Conservation (phyloP, 148 eudicot genomes). For the Talinum fruticosum region DNA sequence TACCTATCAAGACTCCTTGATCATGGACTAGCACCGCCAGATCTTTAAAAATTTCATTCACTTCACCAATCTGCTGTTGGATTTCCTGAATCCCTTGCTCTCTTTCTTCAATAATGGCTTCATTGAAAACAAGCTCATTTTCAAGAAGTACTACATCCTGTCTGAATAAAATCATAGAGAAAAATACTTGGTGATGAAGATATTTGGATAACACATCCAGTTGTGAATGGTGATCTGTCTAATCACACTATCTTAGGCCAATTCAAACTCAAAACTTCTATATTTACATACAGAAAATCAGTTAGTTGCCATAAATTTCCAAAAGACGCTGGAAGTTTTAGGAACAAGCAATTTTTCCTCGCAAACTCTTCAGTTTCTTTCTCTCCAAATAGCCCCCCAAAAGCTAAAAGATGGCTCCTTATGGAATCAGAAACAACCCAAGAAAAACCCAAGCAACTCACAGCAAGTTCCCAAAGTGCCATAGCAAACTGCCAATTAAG, state of each 20-base stretch:
- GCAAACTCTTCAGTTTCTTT: too few species aligned
- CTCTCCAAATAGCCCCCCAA: too few species aligned
- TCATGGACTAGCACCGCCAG: constrained; percentile 53
- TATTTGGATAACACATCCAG: background rate
- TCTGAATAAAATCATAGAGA: constrained; percentile 32
- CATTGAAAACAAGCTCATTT: constrained; percentile 48
- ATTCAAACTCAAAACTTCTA: constrained; percentile 1
- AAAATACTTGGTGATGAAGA: background rate
- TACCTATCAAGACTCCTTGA: constrained; percentile 57
- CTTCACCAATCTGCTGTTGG: constrained; percentile 61
- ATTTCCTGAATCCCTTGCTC: constrained; percentile 64
- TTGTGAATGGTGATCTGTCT: background rate
- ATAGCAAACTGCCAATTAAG: too few species aligned
- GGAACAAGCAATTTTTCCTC: too few species aligned
- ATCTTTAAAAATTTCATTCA: constrained; percentile 62
- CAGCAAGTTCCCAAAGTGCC: too few species aligned
- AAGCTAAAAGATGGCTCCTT: too few species aligned
- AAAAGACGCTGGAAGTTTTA: background rate
- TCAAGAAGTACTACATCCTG: constrained; percentile 42
- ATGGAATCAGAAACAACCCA: too few species aligned
- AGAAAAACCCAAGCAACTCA: too few species aligned
- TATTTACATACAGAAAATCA: background rate
- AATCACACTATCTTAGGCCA: background rate
- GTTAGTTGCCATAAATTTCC: too few species aligned
- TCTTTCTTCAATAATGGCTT: constrained; percentile 64